Conservation (phyloP, 345 rosid genomes). For the Streptanthus diversifolius region DNA sequence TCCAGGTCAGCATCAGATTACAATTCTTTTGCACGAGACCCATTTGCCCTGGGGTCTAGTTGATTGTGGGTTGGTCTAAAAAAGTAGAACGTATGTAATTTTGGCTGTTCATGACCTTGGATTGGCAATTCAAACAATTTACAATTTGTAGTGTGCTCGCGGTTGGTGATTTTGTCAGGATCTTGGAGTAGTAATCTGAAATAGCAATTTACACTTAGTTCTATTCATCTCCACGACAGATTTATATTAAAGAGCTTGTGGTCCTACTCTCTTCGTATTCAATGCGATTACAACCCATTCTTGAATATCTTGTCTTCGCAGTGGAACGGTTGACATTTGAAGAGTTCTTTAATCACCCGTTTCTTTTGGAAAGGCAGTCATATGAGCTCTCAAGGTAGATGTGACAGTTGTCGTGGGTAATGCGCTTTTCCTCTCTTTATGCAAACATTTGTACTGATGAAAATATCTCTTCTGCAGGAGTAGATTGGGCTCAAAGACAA, state of each 20-base stretch:
- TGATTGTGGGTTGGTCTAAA: constrained; percentile 6
- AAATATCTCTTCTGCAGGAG: constrained; percentile 42
- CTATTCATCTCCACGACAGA: not conserved
- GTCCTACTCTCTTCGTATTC: constrained; percentile 1
- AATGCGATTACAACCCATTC: not conserved
- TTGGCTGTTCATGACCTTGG: not conserved
- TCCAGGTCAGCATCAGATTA: constrained; percentile 60
- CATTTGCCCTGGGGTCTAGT: not conserved
- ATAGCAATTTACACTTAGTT: not conserved
- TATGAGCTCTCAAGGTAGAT: constrained; percentile 61
- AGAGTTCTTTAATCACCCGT: constrained; percentile 92
- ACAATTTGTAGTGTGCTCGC: not conserved
- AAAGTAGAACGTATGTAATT: not conserved
- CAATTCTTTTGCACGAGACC: constrained; percentile 3
- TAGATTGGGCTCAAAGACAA: constrained; percentile 40
- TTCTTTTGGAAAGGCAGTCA: constrained; percentile 48
- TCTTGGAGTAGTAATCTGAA: not conserved
- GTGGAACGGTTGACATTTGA: constrained; percentile 95
- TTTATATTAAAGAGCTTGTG: not conserved
- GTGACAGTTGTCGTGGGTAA: constrained; percentile 1
- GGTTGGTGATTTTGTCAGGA: not conserved
- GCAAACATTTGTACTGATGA: constrained; percentile 26
- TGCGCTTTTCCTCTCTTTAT: not conserved
- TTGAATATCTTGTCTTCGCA: constrained; percentile 35
- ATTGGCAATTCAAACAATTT: not conserved